These are phyloP conservation scores for Candida tallmaniae DNA, from an alignment of 805 yeast species.

Conservation along the genomic window DNA sequence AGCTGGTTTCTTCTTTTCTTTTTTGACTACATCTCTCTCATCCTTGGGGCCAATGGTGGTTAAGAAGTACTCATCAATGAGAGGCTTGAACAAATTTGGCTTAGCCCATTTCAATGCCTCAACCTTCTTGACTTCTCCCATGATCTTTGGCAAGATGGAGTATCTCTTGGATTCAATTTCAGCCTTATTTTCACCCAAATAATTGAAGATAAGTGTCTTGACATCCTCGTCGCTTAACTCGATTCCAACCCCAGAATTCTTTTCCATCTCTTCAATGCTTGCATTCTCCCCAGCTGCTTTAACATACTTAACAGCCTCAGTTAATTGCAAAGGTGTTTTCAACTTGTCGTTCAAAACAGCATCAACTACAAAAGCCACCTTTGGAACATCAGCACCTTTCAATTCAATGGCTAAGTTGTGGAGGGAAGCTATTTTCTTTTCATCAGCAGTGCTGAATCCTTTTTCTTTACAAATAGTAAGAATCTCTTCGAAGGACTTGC, in stretches of 20 bases:
- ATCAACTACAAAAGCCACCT: constrained; percentile 49
- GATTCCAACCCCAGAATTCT: constrained; percentile 75
- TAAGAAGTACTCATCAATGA: constrained; percentile 73
- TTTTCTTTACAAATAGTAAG: constrained; percentile 36
- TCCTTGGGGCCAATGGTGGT: constrained; percentile 88
- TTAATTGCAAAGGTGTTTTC: constrained; percentile 66
- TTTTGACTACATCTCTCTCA: constrained; percentile 81
- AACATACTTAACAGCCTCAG: constrained; percentile 75
- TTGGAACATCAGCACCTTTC: constrained; percentile 51
- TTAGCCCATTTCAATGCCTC: constrained; percentile 88
- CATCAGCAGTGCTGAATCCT: constrained; percentile 32
- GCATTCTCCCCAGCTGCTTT: constrained; percentile 40
- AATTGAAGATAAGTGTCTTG: constrained; percentile 49
- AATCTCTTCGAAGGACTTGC: constrained; percentile 60
- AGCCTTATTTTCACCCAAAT: constrained; percentile 52
- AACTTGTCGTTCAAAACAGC: constrained; percentile 65
- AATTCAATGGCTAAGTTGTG: constrained; percentile 74
- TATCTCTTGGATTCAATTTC: constrained; percentile 73
- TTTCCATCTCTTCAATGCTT: constrained; percentile 48
- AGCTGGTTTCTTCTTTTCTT: constrained; percentile 61
- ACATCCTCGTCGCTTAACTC: constrained; percentile 66
- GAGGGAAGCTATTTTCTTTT: constrained; percentile 56
- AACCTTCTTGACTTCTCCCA: constrained; percentile 71
- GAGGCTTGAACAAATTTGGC: constrained; percentile 81
- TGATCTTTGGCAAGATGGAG: constrained; percentile 66